phyloP scores from a whole-genome alignment of 495 filamentous ascomycete species.

The Massariosphaeria phaeospora region DNA sequence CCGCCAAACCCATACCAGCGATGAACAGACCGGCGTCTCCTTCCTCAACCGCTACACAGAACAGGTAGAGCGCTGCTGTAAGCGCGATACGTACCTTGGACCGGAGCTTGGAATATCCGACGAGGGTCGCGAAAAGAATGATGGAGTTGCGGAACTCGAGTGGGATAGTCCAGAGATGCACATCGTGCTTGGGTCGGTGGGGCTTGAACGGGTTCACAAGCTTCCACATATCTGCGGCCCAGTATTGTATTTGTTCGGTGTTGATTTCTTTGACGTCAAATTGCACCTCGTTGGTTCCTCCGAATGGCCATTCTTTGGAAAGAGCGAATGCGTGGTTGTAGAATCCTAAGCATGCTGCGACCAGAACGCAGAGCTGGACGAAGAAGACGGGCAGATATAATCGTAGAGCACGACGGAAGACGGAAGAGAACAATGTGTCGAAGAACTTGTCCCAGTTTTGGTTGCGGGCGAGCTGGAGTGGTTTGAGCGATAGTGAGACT shows the following conservation, averaged over 20 bases:
- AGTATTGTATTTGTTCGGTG: conserved; percentile 33
- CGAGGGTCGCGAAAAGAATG: conserved; percentile 44
- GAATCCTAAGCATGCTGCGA: conserved; percentile 50
- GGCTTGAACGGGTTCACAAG: conserved; percentile 19
- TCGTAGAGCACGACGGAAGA: conserved; percentile 59
- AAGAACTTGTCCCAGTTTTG: conserved; percentile 50
- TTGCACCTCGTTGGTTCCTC: conserved; percentile 46
- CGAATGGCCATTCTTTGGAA: conserved; percentile 19
- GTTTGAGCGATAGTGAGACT: conserved; percentile 62
- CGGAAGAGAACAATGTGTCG: conserved; percentile 52
- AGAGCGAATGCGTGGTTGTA: conserved; percentile 44
- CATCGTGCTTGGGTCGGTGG: conserved; percentile 34
- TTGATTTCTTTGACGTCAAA: conserved; percentile 47
- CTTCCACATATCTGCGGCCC: conserved; percentile 12
- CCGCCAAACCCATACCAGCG: conserved; percentile 44
- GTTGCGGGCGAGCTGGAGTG: conserved; percentile 54
- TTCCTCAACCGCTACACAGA: conserved; percentile 40
- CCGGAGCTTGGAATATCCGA: conserved; percentile 33
- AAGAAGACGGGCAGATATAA: conserved; percentile 59
- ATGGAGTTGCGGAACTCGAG: conserved; percentile 48
- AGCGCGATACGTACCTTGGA: conserved; percentile 34
- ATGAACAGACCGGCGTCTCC: conserved; percentile 49
- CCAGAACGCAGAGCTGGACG: conserved; percentile 53
- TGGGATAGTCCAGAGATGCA: conserved; percentile 51
- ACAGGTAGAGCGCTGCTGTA: conserved; percentile 33